phyloP scores from a whole-genome alignment of 805 yeast genomes.

The Yarrowia deformans region DNA sequence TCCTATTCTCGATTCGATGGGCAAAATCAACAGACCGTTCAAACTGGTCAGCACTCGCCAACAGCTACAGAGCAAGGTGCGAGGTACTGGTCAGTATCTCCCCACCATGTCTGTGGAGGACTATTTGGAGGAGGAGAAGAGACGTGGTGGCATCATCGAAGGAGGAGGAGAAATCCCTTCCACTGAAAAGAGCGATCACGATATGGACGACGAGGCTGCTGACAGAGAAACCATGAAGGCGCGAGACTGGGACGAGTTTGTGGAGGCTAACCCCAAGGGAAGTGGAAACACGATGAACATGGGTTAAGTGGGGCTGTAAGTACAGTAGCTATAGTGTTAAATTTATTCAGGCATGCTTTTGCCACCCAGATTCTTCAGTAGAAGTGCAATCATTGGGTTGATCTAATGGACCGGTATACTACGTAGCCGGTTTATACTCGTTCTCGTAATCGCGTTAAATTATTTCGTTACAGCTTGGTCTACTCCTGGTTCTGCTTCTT shows the following conservation, averaged over 20 bases:
- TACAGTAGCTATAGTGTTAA: too few relatives aligned
- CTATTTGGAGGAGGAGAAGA: constrained; percentile 81
- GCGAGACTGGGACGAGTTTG: constrained; percentile 93
- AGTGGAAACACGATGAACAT: constrained; percentile 84
- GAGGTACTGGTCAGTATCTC: constrained; percentile 88
- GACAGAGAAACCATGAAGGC: constrained; percentile 75
- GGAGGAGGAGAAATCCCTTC: constrained; percentile 50
- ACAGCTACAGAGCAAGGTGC: constrained; percentile 68
- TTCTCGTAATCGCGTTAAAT: too few relatives aligned
- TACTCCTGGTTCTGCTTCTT: constrained; percentile 45
- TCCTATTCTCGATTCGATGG: constrained; percentile 70
- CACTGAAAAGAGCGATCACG: constrained; percentile 53
- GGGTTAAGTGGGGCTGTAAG: constrained; percentile 53
- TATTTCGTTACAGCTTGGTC: not conserved
- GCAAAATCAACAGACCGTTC: constrained; percentile 85
- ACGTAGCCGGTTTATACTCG: too few relatives aligned
- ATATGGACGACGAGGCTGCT: constrained; percentile 69
- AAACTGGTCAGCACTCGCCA: constrained; percentile 65
- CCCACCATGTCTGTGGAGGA: constrained; percentile 97
- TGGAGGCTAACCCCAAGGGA: constrained; percentile 84
- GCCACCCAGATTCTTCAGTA: too few relatives aligned
- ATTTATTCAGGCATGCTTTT: too few relatives aligned
- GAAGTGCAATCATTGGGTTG: too few relatives aligned
- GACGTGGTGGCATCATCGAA: constrained; percentile 75
- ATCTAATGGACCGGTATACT: too few relatives aligned